Evolutionary conservation across 2,329 filamentous ascomycete species (phyloP).

Genomic region (Westerdykella sp.): DNA sequence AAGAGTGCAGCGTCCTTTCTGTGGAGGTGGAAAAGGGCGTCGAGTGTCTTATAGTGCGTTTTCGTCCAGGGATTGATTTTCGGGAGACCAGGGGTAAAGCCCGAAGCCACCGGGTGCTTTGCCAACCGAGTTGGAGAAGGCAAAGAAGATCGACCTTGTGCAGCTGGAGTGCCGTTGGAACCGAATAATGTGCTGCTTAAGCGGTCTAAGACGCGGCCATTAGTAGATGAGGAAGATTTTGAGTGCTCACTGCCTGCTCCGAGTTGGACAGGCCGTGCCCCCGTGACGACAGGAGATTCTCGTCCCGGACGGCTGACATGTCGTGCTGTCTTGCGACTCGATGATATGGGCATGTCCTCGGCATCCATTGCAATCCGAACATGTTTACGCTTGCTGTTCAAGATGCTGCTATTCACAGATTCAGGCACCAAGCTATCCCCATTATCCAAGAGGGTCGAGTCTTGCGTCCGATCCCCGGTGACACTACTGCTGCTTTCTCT

Average conservation of each 20-base stretch:
- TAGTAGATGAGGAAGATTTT: not conserved
- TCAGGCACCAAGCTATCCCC: not conserved
- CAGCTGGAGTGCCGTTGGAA: slow-evolving; percentile 3
- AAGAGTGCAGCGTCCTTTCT: slow-evolving; percentile 30
- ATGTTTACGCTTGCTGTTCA: no score
- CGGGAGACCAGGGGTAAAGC: slow-evolving; percentile 23
- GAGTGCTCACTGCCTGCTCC: no score
- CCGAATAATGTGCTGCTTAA: slow-evolving; percentile 14
- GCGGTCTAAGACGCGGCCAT: slow-evolving; percentile 13
- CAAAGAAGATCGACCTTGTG: slow-evolving; percentile 5
- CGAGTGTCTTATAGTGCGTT: slow-evolving; percentile 36
- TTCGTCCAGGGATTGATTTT: slow-evolving; percentile 36
- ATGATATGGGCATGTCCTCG: no score
- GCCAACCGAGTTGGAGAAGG: not conserved
- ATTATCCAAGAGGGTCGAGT: slow-evolving; percentile 11
- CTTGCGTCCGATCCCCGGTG: slow-evolving; percentile 11
- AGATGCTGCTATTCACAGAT: no score
- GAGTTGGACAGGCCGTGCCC: no score
- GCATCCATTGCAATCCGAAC: no score
- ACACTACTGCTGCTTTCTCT: slow-evolving; percentile 1
- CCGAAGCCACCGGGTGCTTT: slow-evolving; percentile 21
- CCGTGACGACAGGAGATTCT: no score
- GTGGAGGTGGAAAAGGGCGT: slow-evolving; percentile 30
- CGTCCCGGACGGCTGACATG: no score
- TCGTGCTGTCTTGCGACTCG: no score